These are phyloP conservation scores for Candida germanica DNA, from an alignment of 805 yeast species.

Conservation along the genomic window DNA sequence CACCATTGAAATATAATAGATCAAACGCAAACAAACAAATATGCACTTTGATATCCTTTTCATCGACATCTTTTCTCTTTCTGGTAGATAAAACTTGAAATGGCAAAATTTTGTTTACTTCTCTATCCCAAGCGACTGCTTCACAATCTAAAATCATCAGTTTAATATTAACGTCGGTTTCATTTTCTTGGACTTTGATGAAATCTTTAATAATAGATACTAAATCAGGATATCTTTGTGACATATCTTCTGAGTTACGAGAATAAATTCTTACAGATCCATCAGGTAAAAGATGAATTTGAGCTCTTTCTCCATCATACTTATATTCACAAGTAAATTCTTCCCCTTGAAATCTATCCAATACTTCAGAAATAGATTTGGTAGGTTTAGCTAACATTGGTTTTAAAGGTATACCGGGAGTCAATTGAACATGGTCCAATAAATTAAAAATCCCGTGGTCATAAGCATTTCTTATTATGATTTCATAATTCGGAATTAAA, in stretches of 20 bases:
- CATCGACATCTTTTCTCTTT: constrained; percentile 88
- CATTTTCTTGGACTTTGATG: constrained; percentile 28
- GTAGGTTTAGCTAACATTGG: constrained; percentile 99
- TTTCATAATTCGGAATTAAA: constrained; percentile 86
- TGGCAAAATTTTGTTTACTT: constrained; percentile 75
- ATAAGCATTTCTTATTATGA: constrained; percentile 64
- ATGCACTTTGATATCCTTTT: constrained; percentile 81
- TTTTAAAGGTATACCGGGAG: constrained; percentile 91
- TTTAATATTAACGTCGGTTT: constrained; percentile 24
- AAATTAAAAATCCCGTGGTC: constrained; percentile 66
- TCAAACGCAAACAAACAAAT: constrained; percentile 95
- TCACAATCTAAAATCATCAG: constrained; percentile 84
- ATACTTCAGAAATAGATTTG: constrained; percentile 84
- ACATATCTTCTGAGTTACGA: constrained; percentile 95
- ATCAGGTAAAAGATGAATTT: constrained; percentile 68
- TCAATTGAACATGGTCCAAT: constrained; percentile 64
- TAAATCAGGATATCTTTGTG: constrained; percentile 91
- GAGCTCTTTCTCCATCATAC: constrained; percentile 98
- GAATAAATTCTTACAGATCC: constrained; percentile 79
- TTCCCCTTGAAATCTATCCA: constrained; percentile 82
- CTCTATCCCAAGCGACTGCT: constrained; percentile 96
- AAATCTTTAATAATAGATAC: constrained; percentile 64
- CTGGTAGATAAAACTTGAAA: constrained; percentile 92
- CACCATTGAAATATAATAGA: constrained; percentile 69
- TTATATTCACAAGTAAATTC: constrained; percentile 94